Evolutionary conservation across 2,329 filamentous ascomycete species (phyloP), one percentile per base, ranked within the genome.

Genomic region (Cordyceps farinosa): DNA sequence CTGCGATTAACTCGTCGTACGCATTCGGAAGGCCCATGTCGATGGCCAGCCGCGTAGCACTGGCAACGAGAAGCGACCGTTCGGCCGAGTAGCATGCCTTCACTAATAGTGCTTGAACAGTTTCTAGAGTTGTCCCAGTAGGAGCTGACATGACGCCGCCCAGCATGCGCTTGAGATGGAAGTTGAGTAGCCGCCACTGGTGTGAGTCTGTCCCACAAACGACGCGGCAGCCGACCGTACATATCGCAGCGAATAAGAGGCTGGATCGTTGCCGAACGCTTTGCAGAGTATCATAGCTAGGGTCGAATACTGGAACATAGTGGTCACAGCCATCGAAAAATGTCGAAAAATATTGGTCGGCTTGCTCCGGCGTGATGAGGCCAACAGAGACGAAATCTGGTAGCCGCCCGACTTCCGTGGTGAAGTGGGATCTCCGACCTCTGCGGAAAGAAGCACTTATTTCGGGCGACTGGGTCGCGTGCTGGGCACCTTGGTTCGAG

Each of bases 21-120:
- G 78, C 73, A 65, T 77, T 67, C 62, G 80, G 77, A 0, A 85
- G 69, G 1, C 77, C 75, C 5, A 83, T 67, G 45, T 83, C 79
- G 1, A 83, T 70, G 1, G 82, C 81, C 74, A 84, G 81, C 44
- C 80, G 74, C 4, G 80, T 76, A 1, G 82, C 82, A 50, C 82
- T 76, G 0, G 81, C 80, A 3, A 82, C 72, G 0, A 85, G 71
- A 1, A 84, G 68, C 8, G 80, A 82, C 0, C 82, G 76, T 59
- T 84, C 82, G 4, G 83, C 76, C 0, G 79, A 79, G 65, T 84
- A 85, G 61, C 80, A 82, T 0, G 82, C 81, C 55, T 81, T 75
- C 1, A 84, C 72, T 0, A 84, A 70, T 7, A 85, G 72, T 3
- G 82, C 81, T 62, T 85, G 82, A 0, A 85, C 70, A 0, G 79